These are phyloP conservation scores for Carex pumila DNA, from an alignment of 176 grass and related monocot genomes.

Conservation along the genomic window DNA sequence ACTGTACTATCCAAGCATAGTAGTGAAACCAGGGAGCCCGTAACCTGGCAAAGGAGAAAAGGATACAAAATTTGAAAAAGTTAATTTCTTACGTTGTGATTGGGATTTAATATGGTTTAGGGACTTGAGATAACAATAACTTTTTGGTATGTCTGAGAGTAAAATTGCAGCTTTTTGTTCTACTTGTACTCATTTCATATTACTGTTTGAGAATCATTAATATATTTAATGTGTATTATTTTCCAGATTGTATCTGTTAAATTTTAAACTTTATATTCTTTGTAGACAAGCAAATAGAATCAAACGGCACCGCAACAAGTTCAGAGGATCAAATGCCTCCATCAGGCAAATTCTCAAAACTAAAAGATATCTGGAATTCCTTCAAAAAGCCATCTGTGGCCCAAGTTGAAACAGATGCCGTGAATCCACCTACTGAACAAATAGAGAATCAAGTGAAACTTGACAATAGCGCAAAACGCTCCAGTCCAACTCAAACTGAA, in stretches of 20 bases:
- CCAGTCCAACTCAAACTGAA: conserved; percentile 10
- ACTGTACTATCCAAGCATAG: not conserved
- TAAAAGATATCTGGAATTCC: conserved; percentile 55
- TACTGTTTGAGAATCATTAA: not conserved
- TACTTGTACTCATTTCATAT: not conserved
- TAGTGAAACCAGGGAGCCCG: not conserved
- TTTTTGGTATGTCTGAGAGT: not conserved
- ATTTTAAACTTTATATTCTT: not conserved
- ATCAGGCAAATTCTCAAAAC: conserved; percentile 49
- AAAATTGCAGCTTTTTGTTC: not conserved
- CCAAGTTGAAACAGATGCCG: conserved; percentile 43
- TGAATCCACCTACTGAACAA: conserved; percentile 26
- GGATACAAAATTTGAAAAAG: not conserved
- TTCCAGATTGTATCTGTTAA: not conserved
- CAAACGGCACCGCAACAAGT: conserved; percentile 38
- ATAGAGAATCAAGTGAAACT: conserved; percentile 36
- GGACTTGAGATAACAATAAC: not conserved
- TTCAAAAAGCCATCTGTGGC: conserved; percentile 49
- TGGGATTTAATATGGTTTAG: not conserved
- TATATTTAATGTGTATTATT: not conserved
- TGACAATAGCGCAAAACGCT: conserved; percentile 21
- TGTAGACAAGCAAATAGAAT: conserved; percentile 12
- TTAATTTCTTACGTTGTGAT: not conserved
- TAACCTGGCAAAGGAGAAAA: not conserved
- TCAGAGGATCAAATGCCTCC: conserved; percentile 41